Evolutionary conservation across 305 asterid genomes (phyloP), one percentile per base, ranked within the genome.

Genomic region (Fraxinus dipetala): DNA sequence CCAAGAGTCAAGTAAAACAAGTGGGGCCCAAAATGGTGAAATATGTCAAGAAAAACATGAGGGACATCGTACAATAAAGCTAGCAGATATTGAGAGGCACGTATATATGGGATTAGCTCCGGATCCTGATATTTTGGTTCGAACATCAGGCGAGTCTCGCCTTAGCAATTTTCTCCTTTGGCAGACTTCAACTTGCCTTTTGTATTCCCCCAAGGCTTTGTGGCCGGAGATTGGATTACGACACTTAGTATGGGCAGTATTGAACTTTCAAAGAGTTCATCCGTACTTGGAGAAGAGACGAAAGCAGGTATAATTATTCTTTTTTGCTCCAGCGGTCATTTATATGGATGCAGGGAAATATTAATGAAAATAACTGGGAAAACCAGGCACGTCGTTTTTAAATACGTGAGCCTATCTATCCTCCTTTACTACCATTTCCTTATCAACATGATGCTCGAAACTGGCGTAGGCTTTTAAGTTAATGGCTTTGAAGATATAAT

Each of bases 181-280:
- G 98, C 96, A 92, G 87, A 92, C 94, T n/a, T 75, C 94, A 16
- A 86, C 81, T 32, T 82, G 93, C n/a, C 69, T 94, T 1, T 79
- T 93, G 83, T 88, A 90, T 79, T 87, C 94, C 0, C 95, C 98
- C 0, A 73, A 74, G 26, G 98, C 91, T 1, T 81, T 92, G 77
- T 92, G 95, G 94, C 98, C 98, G n/a, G 96, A 93, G 88, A 82
- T 92, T 77, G 97, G 96, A 28, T 81, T 92, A 77, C 56, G 89
- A 35, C 96, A 93, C 82, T 80, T 94, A 61, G 90, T 93, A 77
- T 86, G 94, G 93, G 93, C 90, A 2, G 92, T 94, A 9, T 59
- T 93, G 83, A 86, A 87, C 80, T 93, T 88, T 76, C 98, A 91
- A 82, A 90, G 89, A 38, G 81, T 63, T 2, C 75, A 89, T 79